Percentiles rank a stretch among this genome's conserved stretches.
Conservation (phyloP, 306 rosid genomes). For the Hippophae gyantsensis region DNA sequence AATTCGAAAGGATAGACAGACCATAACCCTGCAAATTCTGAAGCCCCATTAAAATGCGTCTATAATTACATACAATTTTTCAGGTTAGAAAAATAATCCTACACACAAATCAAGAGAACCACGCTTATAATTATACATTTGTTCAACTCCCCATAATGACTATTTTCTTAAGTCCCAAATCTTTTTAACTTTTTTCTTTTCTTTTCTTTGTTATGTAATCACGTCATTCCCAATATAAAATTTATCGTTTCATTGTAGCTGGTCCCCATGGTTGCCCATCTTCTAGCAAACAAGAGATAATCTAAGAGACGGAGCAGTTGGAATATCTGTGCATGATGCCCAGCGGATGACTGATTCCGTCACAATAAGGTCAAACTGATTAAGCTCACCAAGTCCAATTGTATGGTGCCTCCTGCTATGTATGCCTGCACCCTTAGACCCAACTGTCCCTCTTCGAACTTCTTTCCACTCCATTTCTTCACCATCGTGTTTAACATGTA, state of each 20-base stretch:
- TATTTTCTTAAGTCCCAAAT: background rate
- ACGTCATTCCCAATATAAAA: background rate
- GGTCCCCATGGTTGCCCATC: background rate
- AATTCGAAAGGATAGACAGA: too few species aligned
- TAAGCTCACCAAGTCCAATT: conserved; percentile 34
- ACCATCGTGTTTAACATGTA: conserved; percentile 11
- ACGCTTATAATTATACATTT: too few species aligned
- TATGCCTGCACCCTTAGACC: conserved; percentile 24
- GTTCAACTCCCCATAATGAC: background rate
- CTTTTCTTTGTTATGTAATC: background rate
- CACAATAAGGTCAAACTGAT: conserved; percentile 28
- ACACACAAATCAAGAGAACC: too few species aligned
- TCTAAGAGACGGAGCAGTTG: conserved; percentile 30
- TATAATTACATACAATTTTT: too few species aligned
- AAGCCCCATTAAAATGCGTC: too few species aligned
- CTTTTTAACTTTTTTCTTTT: background rate
- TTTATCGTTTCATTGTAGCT: background rate
- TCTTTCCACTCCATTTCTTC: conserved; percentile 27
- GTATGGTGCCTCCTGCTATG: conserved; percentile 33
- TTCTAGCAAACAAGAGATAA: conserved; percentile 34
- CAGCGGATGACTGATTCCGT: conserved; percentile 32
- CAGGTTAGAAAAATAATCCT: too few species aligned
- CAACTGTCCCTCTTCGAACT: conserved; percentile 19
- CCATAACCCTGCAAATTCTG: too few species aligned
- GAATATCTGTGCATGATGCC: conserved; percentile 41